Evolutionary conservation across 345 rosid genomes (phyloP).

Genomic region (Raphanus sativus): DNA sequence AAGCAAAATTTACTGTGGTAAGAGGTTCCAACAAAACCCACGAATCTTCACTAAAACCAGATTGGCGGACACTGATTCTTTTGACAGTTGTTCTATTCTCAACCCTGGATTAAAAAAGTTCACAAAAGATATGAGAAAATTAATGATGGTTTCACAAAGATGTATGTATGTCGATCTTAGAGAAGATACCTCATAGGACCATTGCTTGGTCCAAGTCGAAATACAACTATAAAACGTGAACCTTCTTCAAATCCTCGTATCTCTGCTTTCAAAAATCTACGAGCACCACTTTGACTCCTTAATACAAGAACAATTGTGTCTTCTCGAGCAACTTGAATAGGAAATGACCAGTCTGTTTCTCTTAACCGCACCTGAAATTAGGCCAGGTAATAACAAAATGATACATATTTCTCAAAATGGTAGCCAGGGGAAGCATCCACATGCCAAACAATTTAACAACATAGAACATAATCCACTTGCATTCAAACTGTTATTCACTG

Average conservation of each 20-base stretch:
- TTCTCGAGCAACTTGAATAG: slow-evolving; percentile 77
- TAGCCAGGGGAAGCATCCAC: neutral
- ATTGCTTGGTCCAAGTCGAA: slow-evolving; percentile 73
- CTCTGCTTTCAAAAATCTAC: slow-evolving; percentile 66
- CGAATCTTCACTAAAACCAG: slow-evolving; percentile 79
- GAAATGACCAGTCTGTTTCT: slow-evolving; percentile 93
- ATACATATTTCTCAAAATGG: slow-evolving; percentile 21
- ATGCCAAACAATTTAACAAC: slow-evolving; percentile 22
- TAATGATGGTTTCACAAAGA: slow-evolving; percentile 21
- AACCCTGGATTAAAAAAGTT: slow-evolving; percentile 52
- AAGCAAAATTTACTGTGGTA: slow-evolving; percentile 70
- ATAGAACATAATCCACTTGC: slow-evolving; percentile 3
- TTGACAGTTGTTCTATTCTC: slow-evolving; percentile 72
- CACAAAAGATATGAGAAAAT: slow-evolving; percentile 16
- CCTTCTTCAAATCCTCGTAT: slow-evolving; percentile 99
- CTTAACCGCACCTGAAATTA: slow-evolving; percentile 62
- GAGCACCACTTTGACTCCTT: slow-evolving; percentile 57
- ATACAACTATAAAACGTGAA: slow-evolving; percentile 88
- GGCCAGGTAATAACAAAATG: slow-evolving; percentile 16
- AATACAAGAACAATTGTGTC: slow-evolving; percentile 83
- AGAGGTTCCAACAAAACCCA: slow-evolving; percentile 74
- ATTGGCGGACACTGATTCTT: slow-evolving; percentile 72
- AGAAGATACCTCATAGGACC: slow-evolving; percentile 84
- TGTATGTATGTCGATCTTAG: neutral
- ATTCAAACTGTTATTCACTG: slow-evolving; percentile 13